Percentiles rank a stretch among this genome's conserved stretches.
These are phyloP conservation scores for Phytophthora megakarya DNA, from an alignment of 352 stramenopile genomes.

Conservation along the genomic window DNA sequence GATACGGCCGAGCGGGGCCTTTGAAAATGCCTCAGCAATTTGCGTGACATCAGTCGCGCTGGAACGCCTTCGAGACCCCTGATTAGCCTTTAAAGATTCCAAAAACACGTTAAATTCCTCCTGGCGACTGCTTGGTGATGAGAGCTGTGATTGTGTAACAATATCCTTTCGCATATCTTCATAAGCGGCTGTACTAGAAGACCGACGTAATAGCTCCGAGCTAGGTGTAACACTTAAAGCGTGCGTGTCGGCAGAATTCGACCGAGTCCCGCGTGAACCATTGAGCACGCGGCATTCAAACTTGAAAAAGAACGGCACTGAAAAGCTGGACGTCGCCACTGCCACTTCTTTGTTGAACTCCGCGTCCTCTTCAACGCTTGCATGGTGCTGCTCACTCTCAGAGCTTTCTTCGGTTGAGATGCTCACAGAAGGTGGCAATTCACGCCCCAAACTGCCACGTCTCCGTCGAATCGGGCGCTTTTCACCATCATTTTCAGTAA, in stretches of 20 bases:
- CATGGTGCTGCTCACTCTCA: conserved; percentile 39
- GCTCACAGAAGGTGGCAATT: conserved; percentile 35
- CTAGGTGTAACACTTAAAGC: conserved; percentile 9
- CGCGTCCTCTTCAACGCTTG: conserved; percentile 66
- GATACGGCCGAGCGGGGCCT: conserved; percentile 45
- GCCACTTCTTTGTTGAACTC: conserved; percentile 88
- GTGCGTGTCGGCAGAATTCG: conserved; percentile 27
- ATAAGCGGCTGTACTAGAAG: conserved; percentile 60
- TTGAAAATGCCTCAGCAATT: conserved; percentile 63
- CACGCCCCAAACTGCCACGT: conserved; percentile 28
- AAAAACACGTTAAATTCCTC: conserved; percentile 47
- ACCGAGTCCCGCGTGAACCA: conserved; percentile 30
- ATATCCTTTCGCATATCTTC: conserved; percentile 43
- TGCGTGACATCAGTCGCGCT: conserved; percentile 41
- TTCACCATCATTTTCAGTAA: conserved; percentile 6
- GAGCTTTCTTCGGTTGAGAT: conserved; percentile 32
- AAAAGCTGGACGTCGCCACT: conserved; percentile 82
- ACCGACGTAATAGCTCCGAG: conserved; percentile 37
- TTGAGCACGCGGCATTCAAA: conserved; percentile 79
- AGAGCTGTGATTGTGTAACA: conserved; percentile 27
- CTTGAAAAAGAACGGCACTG: conserved; percentile 83
- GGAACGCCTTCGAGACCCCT: conserved; percentile 10
- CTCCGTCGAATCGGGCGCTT: conserved; percentile 17
- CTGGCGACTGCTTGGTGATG: conserved; percentile 33
- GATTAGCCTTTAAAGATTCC: conserved; percentile 38